A percentile compares a stretch with the other conserved stretches of the same genome.
phyloP scores from a whole-genome alignment of 139 green algal genomes.

The Chlamydomonas sphaeroides region DNA sequence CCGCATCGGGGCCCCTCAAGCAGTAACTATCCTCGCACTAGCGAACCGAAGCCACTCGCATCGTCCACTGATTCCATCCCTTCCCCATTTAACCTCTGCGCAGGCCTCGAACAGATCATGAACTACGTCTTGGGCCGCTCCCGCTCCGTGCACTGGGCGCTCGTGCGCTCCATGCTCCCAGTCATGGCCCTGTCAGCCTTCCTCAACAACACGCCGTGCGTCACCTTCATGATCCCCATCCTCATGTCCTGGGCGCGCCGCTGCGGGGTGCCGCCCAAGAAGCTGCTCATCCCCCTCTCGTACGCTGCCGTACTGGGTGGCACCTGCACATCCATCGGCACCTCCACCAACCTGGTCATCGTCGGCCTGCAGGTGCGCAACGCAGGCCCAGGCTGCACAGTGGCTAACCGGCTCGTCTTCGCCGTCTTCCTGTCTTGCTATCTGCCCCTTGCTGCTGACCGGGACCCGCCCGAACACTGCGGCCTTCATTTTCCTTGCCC shows the following conservation, averaged over 20 bases:
- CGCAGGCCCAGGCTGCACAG: too few species aligned
- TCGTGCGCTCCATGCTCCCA: slow-evolving; percentile 51
- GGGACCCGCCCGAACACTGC: too few species aligned
- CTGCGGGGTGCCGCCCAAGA: slow-evolving; percentile 27
- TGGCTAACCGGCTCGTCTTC: too few species aligned
- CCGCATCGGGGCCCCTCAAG: too few species aligned
- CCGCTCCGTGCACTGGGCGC: slow-evolving; percentile 32
- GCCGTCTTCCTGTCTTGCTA: too few species aligned
- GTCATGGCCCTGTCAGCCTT: slow-evolving; percentile 74
- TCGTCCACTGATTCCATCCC: too few species aligned
- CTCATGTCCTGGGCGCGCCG: slow-evolving; percentile 51
- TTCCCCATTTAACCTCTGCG: too few species aligned
- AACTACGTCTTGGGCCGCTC: slow-evolving; percentile 39
- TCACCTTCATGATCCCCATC: slow-evolving; percentile 56
- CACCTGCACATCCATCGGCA: slow-evolving; percentile 80
- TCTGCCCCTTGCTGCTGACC: too few species aligned
- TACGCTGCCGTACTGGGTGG: slow-evolving; percentile 78
- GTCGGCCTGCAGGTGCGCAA: background rate
- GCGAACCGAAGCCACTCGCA: background rate
- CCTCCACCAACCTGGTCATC: slow-evolving; percentile 64
- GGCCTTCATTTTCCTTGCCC: too few species aligned
- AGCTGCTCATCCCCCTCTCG: slow-evolving; percentile 77
- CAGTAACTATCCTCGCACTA: background rate
- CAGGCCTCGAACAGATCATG: slow-evolving; percentile 36
- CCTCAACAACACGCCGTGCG: slow-evolving; percentile 41